phyloP scores from a whole-genome alignment of 2,329 filamentous ascomycete genomes.

The Epichloe brachyelytri region DNA sequence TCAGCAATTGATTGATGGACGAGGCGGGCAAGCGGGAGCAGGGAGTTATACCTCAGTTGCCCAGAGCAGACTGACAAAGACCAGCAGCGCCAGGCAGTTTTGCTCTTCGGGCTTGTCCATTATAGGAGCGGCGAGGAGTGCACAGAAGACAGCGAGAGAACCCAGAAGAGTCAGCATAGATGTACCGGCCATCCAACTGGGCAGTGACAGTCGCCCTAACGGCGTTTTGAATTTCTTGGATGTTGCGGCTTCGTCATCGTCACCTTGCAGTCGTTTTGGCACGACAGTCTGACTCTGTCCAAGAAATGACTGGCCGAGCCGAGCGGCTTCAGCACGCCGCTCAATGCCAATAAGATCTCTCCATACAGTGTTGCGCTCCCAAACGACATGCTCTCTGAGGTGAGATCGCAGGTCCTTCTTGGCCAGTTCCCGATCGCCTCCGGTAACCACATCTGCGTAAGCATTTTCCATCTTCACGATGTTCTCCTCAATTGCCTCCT shows the following conservation, averaged over 20 bases:
- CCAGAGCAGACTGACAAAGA: constrained; percentile 91
- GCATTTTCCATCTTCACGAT: constrained; percentile 64
- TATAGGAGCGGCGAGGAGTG: constrained; percentile 64
- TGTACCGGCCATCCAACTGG: constrained; percentile 70
- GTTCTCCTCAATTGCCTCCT: constrained; percentile 55
- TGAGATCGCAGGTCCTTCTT: constrained; percentile 81
- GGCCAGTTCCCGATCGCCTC: constrained; percentile 63
- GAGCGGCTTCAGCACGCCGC: constrained; percentile 84
- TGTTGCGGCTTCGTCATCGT: constrained; percentile 50
- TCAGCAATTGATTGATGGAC: constrained; percentile 4
- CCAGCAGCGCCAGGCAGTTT: constrained; percentile 85
- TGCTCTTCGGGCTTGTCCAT: constrained; percentile 84
- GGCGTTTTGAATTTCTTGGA: constrained; percentile 67
- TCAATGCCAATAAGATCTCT: constrained; percentile 98
- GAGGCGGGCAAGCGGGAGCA: background rate
- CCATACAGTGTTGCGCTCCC: constrained; percentile 98
- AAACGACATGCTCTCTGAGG: constrained; percentile 90
- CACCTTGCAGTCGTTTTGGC: constrained; percentile 67
- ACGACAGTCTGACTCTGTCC: constrained; percentile 58
- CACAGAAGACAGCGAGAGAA: constrained; percentile 60
- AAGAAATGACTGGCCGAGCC: constrained; percentile 73
- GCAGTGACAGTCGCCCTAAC: constrained; percentile 61
- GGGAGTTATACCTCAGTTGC: constrained; percentile 67
- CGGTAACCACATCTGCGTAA: constrained; percentile 72
- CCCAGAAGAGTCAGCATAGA: constrained; percentile 65